Evolutionary conservation across 306 rosid species (phyloP).

Genomic region (Trifolium subterraneum): DNA sequence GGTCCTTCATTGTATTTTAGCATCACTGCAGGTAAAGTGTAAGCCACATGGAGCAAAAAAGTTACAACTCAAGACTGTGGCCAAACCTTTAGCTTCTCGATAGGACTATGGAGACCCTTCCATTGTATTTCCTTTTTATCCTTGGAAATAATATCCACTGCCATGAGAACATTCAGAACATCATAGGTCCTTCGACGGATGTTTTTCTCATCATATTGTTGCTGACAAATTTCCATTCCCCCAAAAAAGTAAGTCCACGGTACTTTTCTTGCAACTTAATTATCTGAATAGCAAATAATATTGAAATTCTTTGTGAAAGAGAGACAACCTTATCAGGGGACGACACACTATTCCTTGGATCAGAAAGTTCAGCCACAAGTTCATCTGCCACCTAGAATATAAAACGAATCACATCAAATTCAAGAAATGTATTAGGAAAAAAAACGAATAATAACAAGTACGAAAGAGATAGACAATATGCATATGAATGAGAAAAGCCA

Average conservation of each 20-base stretch:
- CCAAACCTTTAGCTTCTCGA: neutral
- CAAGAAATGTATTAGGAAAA: neutral
- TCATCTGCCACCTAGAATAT: slow-evolving; percentile 81
- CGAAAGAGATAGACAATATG: neutral
- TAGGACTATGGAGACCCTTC: neutral
- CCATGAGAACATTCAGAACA: neutral
- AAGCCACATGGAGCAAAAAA: neutral
- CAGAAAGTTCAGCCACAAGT: neutral
- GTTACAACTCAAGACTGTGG: neutral
- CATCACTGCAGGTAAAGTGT: neutral
- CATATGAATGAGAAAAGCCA: slow-evolving; percentile 40
- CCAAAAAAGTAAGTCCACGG: neutral
- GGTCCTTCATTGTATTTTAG: neutral
- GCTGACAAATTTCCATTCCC: neutral
- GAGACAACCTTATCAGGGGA: neutral
- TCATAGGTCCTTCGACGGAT: neutral
- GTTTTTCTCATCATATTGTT: neutral
- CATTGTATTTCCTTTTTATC: neutral
- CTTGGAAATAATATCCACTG: neutral
- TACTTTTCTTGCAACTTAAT: neutral
- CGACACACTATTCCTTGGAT: neutral
- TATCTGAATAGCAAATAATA: neutral
- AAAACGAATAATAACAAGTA: neutral
- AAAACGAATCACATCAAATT: slow-evolving; percentile 31
- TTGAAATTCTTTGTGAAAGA: neutral